Percentiles rank a stretch among this genome's conserved stretches.
Evolutionary conservation across 2,329 filamentous ascomycete species (phyloP).

Genomic region (Macroventuria anomochaeta): DNA sequence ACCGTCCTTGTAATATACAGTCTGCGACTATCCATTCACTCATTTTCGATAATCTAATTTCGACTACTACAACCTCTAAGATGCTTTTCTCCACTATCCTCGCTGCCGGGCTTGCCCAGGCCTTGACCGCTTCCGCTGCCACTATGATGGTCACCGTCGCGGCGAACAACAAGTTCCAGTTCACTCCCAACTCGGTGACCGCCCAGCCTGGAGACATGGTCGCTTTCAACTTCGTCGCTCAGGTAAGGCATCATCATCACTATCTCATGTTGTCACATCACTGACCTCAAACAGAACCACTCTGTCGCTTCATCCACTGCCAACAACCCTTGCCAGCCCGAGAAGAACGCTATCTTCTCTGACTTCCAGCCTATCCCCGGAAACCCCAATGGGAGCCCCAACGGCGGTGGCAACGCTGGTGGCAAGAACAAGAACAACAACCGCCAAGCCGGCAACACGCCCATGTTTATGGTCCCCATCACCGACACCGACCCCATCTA

Average conservation of each 20-base stretch:
- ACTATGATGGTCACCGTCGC: conserved; percentile 41
- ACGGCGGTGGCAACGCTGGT: conserved; percentile 17
- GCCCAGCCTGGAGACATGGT: conserved; percentile 39
- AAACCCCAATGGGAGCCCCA: conserved; percentile 25
- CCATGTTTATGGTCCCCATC: conserved; percentile 38
- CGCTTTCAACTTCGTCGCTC: conserved; percentile 35
- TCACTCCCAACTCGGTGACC: conserved; percentile 35
- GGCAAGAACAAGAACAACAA: conserved; percentile 29
- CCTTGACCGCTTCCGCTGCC: conserved; percentile 33
- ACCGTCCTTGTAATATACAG: conserved; percentile 4
- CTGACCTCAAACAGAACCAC: conserved; percentile 30
- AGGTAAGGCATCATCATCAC: conserved; percentile 15
- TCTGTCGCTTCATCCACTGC: conserved; percentile 35
- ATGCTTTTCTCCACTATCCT: conserved; percentile 36
- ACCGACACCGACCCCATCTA: conserved; percentile 68
- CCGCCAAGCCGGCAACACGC: conserved; percentile 31
- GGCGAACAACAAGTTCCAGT: conserved; percentile 41
- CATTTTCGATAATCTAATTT: conserved; percentile 10
- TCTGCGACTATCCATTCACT: conserved; percentile 11
- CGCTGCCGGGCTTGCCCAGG: conserved; percentile 32
- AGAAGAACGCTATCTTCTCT: conserved; percentile 36
- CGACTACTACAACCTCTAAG: conserved; percentile 5
- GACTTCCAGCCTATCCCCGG: conserved; percentile 37
- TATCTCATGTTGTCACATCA: no score
- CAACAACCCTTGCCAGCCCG: conserved; percentile 34